Conservation (phyloP, 257 asterid species). For the Plantago major region DNA sequence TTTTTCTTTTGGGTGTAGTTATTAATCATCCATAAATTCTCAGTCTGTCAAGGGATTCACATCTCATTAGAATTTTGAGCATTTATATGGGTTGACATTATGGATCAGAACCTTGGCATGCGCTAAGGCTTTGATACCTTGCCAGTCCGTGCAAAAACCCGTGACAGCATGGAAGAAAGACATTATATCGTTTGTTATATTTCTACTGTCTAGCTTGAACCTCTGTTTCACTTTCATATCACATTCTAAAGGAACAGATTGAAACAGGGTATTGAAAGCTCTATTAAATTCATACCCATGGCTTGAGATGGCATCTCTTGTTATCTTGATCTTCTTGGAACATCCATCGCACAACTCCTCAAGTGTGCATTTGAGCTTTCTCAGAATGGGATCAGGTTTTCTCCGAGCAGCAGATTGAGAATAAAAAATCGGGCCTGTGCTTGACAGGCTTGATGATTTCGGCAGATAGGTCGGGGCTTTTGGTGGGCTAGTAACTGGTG, state of each 20-base stretch:
- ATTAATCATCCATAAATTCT: too few species aligned
- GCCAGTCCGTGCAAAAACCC: not conserved
- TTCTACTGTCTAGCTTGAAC: too few species aligned
- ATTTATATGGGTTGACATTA: not conserved
- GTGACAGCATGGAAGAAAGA: too few species aligned
- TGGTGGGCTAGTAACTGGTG: slow-evolving; percentile 19
- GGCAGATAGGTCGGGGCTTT: slow-evolving; percentile 26
- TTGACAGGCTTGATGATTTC: slow-evolving; percentile 38
- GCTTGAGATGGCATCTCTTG: slow-evolving; percentile 70
- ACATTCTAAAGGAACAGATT: not conserved
- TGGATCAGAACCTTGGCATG: too few species aligned
- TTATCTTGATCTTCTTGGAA: slow-evolving; percentile 68
- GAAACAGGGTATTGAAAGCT: not conserved
- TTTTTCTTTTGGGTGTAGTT: too few species aligned
- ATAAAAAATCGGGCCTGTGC: slow-evolving; percentile 65
- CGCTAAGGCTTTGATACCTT: too few species aligned
- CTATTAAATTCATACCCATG: slow-evolving; percentile 48
- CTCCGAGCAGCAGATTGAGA: slow-evolving; percentile 63
- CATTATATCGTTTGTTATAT: too few species aligned
- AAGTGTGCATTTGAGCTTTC: slow-evolving; percentile 75
- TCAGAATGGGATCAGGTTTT: slow-evolving; percentile 58
- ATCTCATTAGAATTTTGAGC: too few species aligned
- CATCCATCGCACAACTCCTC: slow-evolving; percentile 79
- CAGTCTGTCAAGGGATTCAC: too few species aligned
- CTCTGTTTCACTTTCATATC: too few species aligned